phyloP scores from a whole-genome alignment of 805 yeast genomes.

The Myxozyma lipomycoides region DNA sequence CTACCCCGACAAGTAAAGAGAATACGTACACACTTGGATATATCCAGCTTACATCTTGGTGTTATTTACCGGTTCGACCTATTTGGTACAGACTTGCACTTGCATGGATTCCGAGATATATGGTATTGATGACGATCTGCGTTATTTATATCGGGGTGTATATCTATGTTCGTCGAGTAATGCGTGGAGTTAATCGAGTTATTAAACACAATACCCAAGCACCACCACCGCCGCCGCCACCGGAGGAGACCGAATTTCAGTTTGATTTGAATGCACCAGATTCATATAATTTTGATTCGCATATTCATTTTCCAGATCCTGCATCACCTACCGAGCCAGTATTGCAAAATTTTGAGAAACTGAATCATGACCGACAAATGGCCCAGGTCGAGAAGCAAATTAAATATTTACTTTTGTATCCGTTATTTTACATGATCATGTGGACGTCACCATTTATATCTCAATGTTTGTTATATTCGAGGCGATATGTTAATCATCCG shows the following conservation, averaged over 20 bases:
- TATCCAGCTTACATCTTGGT: constrained; percentile 64
- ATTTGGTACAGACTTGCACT: constrained; percentile 68
- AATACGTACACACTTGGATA: constrained; percentile 39
- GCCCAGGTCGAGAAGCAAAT: constrained; percentile 69
- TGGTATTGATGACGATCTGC: constrained; percentile 59
- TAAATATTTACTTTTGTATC: constrained; percentile 76
- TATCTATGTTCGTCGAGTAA: constrained; percentile 62
- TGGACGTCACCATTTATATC: constrained; percentile 79
- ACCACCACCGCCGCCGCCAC: neutral
- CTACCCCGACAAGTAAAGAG: neutral
- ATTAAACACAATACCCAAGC: neutral
- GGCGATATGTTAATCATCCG: constrained; percentile 48
- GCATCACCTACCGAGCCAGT: neutral
- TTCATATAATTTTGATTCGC: neutral
- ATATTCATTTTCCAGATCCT: constrained; percentile 4
- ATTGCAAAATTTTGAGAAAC: constrained; percentile 12
- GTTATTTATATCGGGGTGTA: constrained; percentile 67
- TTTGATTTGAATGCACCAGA: constrained; percentile 2
- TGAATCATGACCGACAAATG: constrained; percentile 38
- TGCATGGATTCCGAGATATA: constrained; percentile 79
- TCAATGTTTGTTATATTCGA: constrained; percentile 54
- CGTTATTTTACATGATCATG: constrained; percentile 69
- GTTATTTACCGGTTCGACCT: constrained; percentile 70
- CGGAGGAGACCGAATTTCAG: neutral
- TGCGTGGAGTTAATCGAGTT: constrained; percentile 37